Conservation (phyloP, 345 rosid genomes). For the Euphorbia peplus region DNA sequence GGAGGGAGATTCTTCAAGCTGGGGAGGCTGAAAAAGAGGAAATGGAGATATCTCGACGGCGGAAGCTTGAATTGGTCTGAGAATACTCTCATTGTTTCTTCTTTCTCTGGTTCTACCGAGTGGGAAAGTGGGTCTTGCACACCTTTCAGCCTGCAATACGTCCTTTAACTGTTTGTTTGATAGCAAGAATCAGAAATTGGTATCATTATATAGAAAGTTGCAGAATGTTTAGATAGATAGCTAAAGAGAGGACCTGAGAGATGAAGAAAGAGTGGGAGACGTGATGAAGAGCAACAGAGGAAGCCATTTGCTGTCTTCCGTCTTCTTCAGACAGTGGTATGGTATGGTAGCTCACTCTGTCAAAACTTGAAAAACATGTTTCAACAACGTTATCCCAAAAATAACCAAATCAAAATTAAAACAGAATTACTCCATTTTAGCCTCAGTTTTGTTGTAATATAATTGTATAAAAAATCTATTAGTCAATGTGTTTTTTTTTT, state of each 20-base stretch:
- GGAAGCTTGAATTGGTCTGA: conserved; percentile 47
- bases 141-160: conserved; percentile 25
- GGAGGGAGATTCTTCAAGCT: conserved; percentile 43
- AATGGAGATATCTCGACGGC: conserved; percentile 54
- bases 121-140: conserved; percentile 34
- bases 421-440: background rate
- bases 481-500: too few species aligned
- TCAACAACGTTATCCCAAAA: conserved; percentile 5
- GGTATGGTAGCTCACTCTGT: too few species aligned
- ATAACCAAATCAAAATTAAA: background rate
- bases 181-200: background rate
- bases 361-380: background rate
- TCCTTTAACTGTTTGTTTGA: conserved; percentile 23
- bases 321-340: background rate
- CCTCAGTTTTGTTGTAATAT: background rate
- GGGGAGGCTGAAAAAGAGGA: conserved; percentile 63
- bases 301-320: conserved; percentile 16
- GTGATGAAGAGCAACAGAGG: conserved; percentile 26
- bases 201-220: background rate
- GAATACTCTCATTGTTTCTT: conserved; percentile 13
- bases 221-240: background rate
- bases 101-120: conserved; percentile 26
- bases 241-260: conserved; percentile 19
- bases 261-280: conserved; percentile 25
- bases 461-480: too few species aligned